Evolutionary conservation across 2,329 filamentous ascomycete genomes (phyloP), one percentile per base, ranked within the genome.

Genomic region (Emericellopsis cladophorae): DNA sequence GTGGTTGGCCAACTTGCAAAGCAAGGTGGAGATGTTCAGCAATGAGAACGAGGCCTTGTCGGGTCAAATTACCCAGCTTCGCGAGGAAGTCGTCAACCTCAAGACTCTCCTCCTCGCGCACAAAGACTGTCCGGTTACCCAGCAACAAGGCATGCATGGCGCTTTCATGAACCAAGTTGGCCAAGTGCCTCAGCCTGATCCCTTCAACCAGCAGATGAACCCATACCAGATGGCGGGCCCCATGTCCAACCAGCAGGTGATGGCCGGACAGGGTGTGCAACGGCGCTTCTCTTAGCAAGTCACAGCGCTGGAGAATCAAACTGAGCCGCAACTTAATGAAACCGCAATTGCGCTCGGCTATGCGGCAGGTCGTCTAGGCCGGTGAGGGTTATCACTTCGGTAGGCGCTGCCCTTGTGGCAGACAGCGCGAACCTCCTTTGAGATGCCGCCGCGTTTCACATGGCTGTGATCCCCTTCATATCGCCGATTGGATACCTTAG

Each of bases 101-200:
- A 96, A 95, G 68, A 95, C 89, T 0, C 68, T 96, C 0, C 70
- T 98, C 3, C 71, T 96, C 18, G 89, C 89, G 0, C 92, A 98
- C 62, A 96, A 96, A 58, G 90, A 96, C 58, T 96, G 92, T 51
- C 87, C 90, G 0, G 84, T 96, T 7, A 88, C 88, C 4, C 85
- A 93, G 57, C 81, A 86, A 36, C 89, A 95, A 59, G 61, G 61
- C 21, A 66, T 92, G 2, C 72, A 76, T 40, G 63, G 66, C 4
- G 66, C 65, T 1, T 76, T 67, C 47, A 70, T 79, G 65, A 69
- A 73, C 36, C 71, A 72, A 48, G 61, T 67, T 12, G 70, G 74
- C 51, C 37, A n/a, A 26, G 39, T 40, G 4, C 22, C 40, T 14
- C 31, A 34, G 39, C 40, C 33, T 14, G 71, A 76, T 44, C 64